These are phyloP conservation scores for Lentinula novae-zelandiae DNA, from an alignment of 1,284 basidiomycete species.

Conservation along the genomic window DNA sequence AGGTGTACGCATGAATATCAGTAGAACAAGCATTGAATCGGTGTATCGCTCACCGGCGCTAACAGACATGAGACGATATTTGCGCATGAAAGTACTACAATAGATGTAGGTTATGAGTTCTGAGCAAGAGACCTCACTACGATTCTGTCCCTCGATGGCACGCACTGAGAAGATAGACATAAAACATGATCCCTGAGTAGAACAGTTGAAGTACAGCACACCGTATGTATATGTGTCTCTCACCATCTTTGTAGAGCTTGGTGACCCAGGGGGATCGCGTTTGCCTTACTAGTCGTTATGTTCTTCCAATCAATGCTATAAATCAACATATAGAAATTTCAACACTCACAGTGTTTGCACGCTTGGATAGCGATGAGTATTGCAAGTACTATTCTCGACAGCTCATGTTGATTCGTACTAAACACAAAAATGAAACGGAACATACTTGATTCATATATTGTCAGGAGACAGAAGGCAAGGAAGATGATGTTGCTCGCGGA, in stretches of 20 bases:
- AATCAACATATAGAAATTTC: not conserved
- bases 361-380: conserved; percentile 34
- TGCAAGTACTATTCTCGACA: conserved; percentile 29
- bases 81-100: conserved; percentile 31
- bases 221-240: conserved; percentile 3
- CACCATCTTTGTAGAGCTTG: conserved; percentile 39
- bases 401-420: not conserved
- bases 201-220: not conserved
- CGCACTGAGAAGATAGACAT: conserved; percentile 35
- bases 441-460: conserved; percentile 38
- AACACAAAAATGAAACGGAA: conserved; percentile 1
- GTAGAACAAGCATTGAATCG: not conserved
- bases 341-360: conserved; percentile 30
- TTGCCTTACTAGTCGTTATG: conserved; percentile 25
- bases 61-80: conserved; percentile 36
- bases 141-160: not conserved
- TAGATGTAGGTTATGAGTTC: too few relatives aligned
- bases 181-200: conserved; percentile 35
- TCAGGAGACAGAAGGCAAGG: conserved; percentile 34
- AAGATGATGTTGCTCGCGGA: conserved; percentile 33
- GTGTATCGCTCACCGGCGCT: conserved; percentile 34
- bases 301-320: not conserved
- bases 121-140: not conserved
- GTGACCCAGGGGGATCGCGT: conserved; percentile 32
- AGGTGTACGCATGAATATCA: conserved; percentile 8